Conservation (phyloP, 2,329 filamentous ascomycete genomes). For the Pseudogymnoascus sp. region DNA sequence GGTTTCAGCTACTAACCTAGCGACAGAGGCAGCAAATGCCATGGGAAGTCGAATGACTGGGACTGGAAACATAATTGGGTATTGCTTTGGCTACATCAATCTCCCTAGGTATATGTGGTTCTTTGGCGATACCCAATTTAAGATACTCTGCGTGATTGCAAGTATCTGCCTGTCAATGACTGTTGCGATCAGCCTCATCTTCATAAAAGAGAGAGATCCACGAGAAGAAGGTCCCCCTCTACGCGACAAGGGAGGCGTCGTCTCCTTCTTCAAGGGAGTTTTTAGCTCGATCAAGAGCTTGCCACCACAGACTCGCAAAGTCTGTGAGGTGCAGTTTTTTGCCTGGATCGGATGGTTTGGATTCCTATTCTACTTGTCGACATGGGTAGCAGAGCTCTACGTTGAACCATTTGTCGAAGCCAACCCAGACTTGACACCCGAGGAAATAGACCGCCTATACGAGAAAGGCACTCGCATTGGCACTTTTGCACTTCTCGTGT, state of each 20-base stretch:
- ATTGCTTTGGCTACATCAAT: slow-evolving; percentile 76
- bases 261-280: slow-evolving; percentile 73
- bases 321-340: slow-evolving; percentile 75
- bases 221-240: slow-evolving; percentile 57
- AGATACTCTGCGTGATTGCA: slow-evolving; percentile 81
- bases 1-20: not conserved
- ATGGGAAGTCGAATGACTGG: slow-evolving; percentile 87
- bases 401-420: slow-evolving; percentile 70
- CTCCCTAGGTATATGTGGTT: slow-evolving; percentile 68
- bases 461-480: slow-evolving; percentile 79
- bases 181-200: slow-evolving; percentile 58
- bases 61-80: slow-evolving; percentile 84
- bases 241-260: slow-evolving; percentile 53
- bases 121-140: slow-evolving; percentile 83
- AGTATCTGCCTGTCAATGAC: slow-evolving; percentile 64
- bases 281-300: slow-evolving; percentile 68
- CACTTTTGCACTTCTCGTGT: slow-evolving; percentile 81
- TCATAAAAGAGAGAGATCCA: slow-evolving; percentile 74
- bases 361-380: slow-evolving; percentile 90
- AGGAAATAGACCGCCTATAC: slow-evolving; percentile 71
- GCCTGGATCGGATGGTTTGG: slow-evolving; percentile 96
- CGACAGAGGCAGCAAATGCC: slow-evolving; percentile 71
- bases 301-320: slow-evolving; percentile 71
- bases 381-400: slow-evolving; percentile 89
- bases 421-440: slow-evolving; percentile 68